Percentiles rank a stretch among this genome's conserved stretches.
These are phyloP conservation scores for Mycena vulgaris DNA, from an alignment of 768 basidiomycete genomes.

Conservation along the genomic window DNA sequence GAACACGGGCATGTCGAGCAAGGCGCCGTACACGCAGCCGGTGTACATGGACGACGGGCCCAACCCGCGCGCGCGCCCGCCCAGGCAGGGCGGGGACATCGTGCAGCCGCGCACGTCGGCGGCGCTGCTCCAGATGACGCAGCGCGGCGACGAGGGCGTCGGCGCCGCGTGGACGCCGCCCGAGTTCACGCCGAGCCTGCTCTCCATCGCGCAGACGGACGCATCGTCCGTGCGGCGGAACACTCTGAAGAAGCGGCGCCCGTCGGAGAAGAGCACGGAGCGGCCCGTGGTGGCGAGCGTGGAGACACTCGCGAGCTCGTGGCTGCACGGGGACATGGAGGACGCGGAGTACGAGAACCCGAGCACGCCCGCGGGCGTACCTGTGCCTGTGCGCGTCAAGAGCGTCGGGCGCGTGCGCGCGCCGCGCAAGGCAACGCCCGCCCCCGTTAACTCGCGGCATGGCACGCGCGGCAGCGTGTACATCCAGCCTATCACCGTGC, in stretches of 20 bases:
- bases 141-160: conserved; percentile 27
- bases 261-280: conserved; percentile 17
- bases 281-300: conserved; percentile 12
- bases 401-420: conserved; percentile 37
- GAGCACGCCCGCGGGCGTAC: background rate
- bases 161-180: conserved; percentile 31
- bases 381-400: conserved; percentile 29
- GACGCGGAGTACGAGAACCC: conserved; percentile 23
- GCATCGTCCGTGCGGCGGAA: conserved; percentile 5
- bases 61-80: background rate
- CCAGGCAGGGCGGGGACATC: no score
- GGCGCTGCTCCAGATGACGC: conserved; percentile 40
- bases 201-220: background rate
- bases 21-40: background rate
- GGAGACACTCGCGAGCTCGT: conserved; percentile 39
- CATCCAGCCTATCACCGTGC: conserved; percentile 40
- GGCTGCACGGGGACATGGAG: conserved; percentile 34
- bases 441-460: conserved; percentile 28
- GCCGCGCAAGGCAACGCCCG: conserved; percentile 32
- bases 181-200: conserved; percentile 35
- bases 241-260: conserved; percentile 37
- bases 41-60: conserved; percentile 34
- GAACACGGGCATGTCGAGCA: background rate
- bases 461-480: conserved; percentile 35
- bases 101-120: conserved; percentile 28